These are phyloP conservation scores for Fragaria nilgerrensis DNA, from an alignment of 306 rosid species.

Conservation along the genomic window DNA sequence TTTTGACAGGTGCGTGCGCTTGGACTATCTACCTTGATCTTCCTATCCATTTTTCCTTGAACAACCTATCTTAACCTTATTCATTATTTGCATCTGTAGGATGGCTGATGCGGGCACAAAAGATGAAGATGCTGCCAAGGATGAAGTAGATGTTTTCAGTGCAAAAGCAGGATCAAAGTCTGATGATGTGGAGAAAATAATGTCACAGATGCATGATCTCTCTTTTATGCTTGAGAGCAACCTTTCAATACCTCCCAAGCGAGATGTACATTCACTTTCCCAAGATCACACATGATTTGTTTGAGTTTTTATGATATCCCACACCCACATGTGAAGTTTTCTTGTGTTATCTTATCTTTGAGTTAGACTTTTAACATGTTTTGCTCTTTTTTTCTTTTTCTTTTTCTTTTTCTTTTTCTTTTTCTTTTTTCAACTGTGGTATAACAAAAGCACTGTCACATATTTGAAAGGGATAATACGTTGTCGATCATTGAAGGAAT, in stretches of 20 bases:
- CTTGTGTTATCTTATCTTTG: too few relatives aligned
- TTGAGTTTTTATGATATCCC: not conserved
- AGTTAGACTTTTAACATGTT: too few relatives aligned
- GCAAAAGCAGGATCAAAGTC: conserved; percentile 39
- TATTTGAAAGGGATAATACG: not conserved
- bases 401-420: too few relatives aligned
- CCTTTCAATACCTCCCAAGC: conserved; percentile 66
- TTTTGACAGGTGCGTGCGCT: conserved; percentile 54
- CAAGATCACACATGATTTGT: conserved; percentile 9
- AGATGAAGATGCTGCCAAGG: conserved; percentile 13
- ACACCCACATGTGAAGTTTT: too few relatives aligned
- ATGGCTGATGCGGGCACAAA: conserved; percentile 32
- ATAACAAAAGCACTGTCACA: too few relatives aligned
- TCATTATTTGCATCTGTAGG: conserved; percentile 46
- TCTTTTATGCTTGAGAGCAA: conserved; percentile 81
- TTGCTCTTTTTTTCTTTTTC: too few relatives aligned
- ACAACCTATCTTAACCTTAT: conserved; percentile 4
- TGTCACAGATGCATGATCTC: conserved; percentile 87
- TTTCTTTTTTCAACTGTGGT: too few relatives aligned
- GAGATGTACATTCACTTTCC: conserved; percentile 32
- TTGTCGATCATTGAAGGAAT: not conserved
- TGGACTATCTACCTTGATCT: conserved; percentile 12
- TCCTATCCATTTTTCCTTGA: not conserved
- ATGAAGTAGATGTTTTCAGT: conserved; percentile 30
- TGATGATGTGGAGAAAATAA: conserved; percentile 48